phyloP scores from a whole-genome alignment of 768 basidiomycete species.

The Macrolepiota albuminosa region DNA sequence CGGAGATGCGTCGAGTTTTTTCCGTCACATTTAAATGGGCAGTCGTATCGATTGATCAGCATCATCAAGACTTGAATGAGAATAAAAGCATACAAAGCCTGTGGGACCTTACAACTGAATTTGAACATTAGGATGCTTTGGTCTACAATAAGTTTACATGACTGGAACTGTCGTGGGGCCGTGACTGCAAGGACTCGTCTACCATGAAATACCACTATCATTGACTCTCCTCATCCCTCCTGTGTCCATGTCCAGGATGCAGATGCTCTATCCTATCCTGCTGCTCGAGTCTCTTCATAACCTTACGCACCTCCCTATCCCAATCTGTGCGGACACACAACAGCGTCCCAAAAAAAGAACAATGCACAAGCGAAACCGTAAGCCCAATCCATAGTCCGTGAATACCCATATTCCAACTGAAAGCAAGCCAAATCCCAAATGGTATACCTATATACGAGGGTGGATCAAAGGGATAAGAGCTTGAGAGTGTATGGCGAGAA shows the following conservation, averaged over 20 bases:
- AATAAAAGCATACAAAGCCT: not conserved
- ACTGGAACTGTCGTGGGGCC: not conserved
- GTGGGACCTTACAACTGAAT: too few species aligned
- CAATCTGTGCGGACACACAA: constrained; percentile 61
- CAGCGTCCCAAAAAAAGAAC: constrained; percentile 47
- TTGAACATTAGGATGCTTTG: too few species aligned
- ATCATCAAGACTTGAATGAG: not conserved
- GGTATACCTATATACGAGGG: constrained; percentile 54
- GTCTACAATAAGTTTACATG: not conserved
- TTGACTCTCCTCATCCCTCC: constrained; percentile 1
- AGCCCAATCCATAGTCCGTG: constrained; percentile 85
- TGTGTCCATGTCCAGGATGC: not conserved
- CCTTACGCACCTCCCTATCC: constrained; percentile 63
- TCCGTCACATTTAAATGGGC: not conserved
- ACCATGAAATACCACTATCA: not conserved
- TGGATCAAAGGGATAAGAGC: not conserved
- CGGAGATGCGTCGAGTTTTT: not conserved
- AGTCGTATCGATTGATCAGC: not conserved
- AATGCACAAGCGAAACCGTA: constrained; percentile 60
- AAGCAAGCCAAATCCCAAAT: constrained; percentile 73
- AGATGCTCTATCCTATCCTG: constrained; percentile 29
- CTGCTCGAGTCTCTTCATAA: constrained; percentile 45
- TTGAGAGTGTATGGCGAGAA: not conserved
- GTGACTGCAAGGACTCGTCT: too few species aligned
- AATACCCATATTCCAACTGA: constrained; percentile 51